phyloP scores from a whole-genome alignment of 257 asterid species.

The Lycium barbarum region DNA sequence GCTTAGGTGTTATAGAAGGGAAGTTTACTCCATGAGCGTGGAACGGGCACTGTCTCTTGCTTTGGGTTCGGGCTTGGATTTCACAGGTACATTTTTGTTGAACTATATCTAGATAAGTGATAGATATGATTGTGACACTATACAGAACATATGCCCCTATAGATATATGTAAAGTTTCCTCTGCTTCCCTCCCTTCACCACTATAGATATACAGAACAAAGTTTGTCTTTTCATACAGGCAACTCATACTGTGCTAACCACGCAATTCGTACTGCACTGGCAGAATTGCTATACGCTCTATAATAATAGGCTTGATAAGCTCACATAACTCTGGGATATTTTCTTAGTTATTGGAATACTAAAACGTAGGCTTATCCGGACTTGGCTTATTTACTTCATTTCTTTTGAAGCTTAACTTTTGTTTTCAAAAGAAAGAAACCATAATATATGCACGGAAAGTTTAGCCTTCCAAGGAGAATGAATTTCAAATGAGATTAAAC shows the following conservation, averaged over 20 bases:
- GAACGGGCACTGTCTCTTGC: conserved; percentile 44
- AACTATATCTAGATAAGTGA: not conserved
- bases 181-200: not conserved
- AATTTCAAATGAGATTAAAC: not conserved
- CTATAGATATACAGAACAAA: not conserved
- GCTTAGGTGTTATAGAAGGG: conserved; percentile 82
- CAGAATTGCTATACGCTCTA: not conserved
- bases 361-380: not conserved
- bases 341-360: not conserved
- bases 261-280: not conserved
- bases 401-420: not conserved
- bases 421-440: not conserved
- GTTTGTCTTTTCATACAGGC: not conserved
- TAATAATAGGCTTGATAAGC: not conserved
- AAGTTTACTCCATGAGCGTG: conserved; percentile 53
- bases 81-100: conserved; percentile 50
- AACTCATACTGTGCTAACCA: not conserved
- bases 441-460: not conserved
- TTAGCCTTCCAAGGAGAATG: not conserved
- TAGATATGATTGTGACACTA: not conserved
- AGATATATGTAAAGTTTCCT: not conserved
- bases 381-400: not conserved
- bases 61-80: conserved; percentile 49
- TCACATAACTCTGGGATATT: not conserved
- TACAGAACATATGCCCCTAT: not conserved